Conservation (phyloP, 768 basidiomycete species). For the Xerocomellus chrysenteron region DNA sequence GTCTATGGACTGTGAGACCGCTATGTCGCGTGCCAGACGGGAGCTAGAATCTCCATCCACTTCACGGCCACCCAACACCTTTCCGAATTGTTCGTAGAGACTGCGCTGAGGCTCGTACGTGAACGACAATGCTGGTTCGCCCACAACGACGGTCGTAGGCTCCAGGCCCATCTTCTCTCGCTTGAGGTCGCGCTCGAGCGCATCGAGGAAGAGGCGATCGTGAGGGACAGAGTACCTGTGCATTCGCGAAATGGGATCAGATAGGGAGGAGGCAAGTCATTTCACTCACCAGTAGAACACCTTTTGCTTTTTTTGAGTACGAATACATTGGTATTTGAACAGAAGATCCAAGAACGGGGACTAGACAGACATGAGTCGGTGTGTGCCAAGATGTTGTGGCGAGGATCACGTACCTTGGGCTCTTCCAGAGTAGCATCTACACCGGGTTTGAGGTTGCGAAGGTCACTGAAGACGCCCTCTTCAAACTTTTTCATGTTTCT, state of each 20-base stretch:
- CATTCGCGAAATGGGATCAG: neutral
- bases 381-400: neutral
- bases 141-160: constrained; percentile 70
- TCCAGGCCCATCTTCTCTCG: constrained; percentile 90
- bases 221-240: constrained; percentile 94
- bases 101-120: constrained; percentile 83
- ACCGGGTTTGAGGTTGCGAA: constrained; percentile 92
- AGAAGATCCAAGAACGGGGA: constrained; percentile 90
- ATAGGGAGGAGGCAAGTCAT: neutral
- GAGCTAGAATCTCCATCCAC: constrained; percentile 36
- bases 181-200: constrained; percentile 93
- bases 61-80: constrained; percentile 35
- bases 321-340: constrained; percentile 95
- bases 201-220: constrained; percentile 94
- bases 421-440: constrained; percentile 91
- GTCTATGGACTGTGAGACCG: constrained; percentile 3
- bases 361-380: constrained; percentile 38
- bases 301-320: constrained; percentile 98
- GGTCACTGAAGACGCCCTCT: constrained; percentile 92
- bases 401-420: constrained; percentile 69
- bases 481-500: constrained; percentile 96
- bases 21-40: constrained; percentile 31
- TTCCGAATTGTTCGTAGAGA: constrained; percentile 86
- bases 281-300: constrained; percentile 90
- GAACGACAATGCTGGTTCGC: constrained; percentile 88